phyloP scores from a whole-genome alignment of 1,284 basidiomycete species.

The Papiliotrema fonsecae region DNA sequence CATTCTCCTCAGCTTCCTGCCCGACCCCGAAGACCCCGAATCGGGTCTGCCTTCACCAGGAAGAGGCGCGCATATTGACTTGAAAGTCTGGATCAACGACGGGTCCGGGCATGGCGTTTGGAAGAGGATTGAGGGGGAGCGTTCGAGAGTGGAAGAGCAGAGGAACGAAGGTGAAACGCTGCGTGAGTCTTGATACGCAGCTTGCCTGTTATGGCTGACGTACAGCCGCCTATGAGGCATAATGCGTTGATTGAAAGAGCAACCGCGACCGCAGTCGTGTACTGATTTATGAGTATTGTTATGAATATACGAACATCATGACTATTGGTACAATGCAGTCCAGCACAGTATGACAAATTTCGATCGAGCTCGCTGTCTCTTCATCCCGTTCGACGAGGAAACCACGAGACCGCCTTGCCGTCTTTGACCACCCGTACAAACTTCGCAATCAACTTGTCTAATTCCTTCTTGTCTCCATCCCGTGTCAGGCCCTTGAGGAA shows the following conservation, averaged over 20 bases:
- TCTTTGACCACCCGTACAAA: constrained; percentile 73
- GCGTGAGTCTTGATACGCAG: constrained; percentile 26
- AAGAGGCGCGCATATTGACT: constrained; percentile 24
- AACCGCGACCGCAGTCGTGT: no score
- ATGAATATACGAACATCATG: no score
- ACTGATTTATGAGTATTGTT: no score
- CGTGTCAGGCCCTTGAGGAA: constrained; percentile 76
- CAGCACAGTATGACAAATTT: neutral
- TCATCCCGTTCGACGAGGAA: constrained; percentile 36
- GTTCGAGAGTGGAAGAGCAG: constrained; percentile 20
- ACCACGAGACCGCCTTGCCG: constrained; percentile 52
- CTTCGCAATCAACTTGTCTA: constrained; percentile 78
- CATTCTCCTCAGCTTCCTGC: constrained; percentile 32
- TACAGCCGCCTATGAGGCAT: neutral
- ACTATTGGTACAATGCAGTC: no score
- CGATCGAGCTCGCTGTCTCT: neutral
- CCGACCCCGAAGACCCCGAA: constrained; percentile 13
- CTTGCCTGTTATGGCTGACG: neutral
- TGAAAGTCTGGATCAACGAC: constrained; percentile 32
- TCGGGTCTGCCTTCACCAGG: constrained; percentile 32
- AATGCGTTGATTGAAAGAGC: neutral
- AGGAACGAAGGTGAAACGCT: constrained; percentile 24
- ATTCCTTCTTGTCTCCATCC: constrained; percentile 64
- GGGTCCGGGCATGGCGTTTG: constrained; percentile 38
- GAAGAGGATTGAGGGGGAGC: constrained; percentile 42